These are phyloP conservation scores for Scytalidium sp. DNA, from an alignment of 2,329 filamentous ascomycete genomes.

Conservation along the genomic window DNA sequence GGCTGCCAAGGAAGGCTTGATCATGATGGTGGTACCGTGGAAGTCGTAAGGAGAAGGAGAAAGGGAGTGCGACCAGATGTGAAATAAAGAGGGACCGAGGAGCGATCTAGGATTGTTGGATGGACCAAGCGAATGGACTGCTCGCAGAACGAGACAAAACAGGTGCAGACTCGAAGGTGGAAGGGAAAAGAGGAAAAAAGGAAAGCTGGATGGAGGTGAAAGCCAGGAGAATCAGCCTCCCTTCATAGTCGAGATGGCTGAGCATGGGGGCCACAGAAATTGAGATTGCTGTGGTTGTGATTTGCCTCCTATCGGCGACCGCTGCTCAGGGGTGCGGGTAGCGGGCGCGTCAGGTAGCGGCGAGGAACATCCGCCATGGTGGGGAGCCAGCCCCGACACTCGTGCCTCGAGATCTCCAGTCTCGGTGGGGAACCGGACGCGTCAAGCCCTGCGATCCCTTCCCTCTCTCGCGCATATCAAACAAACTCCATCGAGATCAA, in stretches of 20 bases:
- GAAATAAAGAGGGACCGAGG: background rate
- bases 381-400: background rate
- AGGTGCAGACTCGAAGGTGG: slow-evolving; percentile 26
- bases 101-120: background rate
- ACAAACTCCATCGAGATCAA: background rate
- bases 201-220: background rate
- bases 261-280: background rate
- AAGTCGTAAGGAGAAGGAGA: too few species aligned
- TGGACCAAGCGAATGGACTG: background rate
- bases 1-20: background rate
- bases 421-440: background rate
- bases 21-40: background rate
- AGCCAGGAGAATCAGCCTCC: background rate
- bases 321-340: background rate
- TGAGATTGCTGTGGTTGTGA: background rate
- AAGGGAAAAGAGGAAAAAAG: slow-evolving; percentile 47
- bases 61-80: too few species aligned
- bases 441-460: background rate
- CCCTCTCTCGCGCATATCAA: background rate
- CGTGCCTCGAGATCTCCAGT: background rate
- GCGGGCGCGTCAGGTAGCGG: background rate
- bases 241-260: background rate
- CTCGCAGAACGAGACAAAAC: background rate
- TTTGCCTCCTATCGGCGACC: background rate
- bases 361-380: background rate